Evolutionary conservation across 371 early-diverging fungal genomes (phyloP), one percentile per base, ranked within the genome.

Genomic region (Circinella minor): DNA sequence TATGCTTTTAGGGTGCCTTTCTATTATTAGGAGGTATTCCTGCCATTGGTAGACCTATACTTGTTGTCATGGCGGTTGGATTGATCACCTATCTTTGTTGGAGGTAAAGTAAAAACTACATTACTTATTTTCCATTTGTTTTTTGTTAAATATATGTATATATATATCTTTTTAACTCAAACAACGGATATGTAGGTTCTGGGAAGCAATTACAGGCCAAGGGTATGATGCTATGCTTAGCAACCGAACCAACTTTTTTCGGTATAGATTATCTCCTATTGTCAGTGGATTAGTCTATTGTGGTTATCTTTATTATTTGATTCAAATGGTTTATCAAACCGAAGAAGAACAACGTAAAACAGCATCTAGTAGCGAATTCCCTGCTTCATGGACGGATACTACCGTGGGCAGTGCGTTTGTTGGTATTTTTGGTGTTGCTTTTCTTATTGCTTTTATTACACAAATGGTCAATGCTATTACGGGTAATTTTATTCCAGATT

Each of bases 191-290:
- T 27, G 17, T 55, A 78, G 84, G 55, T 77, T 81, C 38, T 81
- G 82, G 82, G 84, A 84, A 71, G 79, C 80, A 1, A 74, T 80
- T 36, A 80, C 82, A 11, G 84, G 84, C 15, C 82, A 81, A 73
- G 84, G 79, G 0, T 72, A 72, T 27, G 82, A 84, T 69, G 79
- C 77, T 14, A 57, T 69, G 6, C 73, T 77, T 47, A 71, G 80
- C n/a, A 70, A 72, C 36, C 74, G 74, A n/a, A 77, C 76, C 62
- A 84, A 81, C 49, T 81, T 84, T 55, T 84, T 84, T 59, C 72
- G 79, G 49, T 84, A 77, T 61, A 79, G 84, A n/a, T 54, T 84
- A 15, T 80, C 81, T 10, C 84, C 84, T 2, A 78, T 84, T 66
- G 82, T 84, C 34, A 81, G 82, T 18, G 84, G 81, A 4, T 47